Evolutionary conservation across 2,329 filamentous ascomycete genomes (phyloP).

Genomic region (Exutisphaerella laricina): DNA sequence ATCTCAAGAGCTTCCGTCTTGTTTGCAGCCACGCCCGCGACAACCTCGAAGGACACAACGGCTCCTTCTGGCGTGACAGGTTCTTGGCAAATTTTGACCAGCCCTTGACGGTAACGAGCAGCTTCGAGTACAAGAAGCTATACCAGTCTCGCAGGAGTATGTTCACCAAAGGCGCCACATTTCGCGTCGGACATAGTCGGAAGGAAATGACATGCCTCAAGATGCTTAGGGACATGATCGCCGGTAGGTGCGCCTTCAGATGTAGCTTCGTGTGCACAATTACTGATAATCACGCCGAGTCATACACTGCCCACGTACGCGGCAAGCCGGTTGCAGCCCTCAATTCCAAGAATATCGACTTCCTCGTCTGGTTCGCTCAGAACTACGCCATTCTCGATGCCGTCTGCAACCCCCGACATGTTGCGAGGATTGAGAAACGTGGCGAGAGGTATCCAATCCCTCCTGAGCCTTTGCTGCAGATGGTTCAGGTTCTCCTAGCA

Average conservation of each 20-base stretch:
- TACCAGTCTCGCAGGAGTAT: constrained; percentile 34
- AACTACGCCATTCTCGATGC: constrained; percentile 6
- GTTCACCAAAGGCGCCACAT: constrained; percentile 26
- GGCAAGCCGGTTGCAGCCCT: not conserved
- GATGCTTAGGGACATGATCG: constrained; percentile 40
- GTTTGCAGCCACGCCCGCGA: constrained; percentile 37
- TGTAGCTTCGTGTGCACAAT: constrained; percentile 4
- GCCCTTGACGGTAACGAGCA: constrained; percentile 17
- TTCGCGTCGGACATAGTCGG: constrained; percentile 22
- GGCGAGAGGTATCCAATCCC: not conserved
- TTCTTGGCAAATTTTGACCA: constrained; percentile 42
- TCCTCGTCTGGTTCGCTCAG: constrained; percentile 3
- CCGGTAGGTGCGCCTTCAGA: constrained; percentile 34
- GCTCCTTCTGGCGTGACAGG: constrained; percentile 44
- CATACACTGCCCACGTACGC: constrained; percentile 28
- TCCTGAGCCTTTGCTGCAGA: constrained; percentile 18
- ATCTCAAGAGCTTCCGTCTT: constrained; percentile 39
- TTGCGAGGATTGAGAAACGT: not conserved
- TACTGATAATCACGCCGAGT: constrained; percentile 24
- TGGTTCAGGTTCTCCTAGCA: constrained; percentile 31
- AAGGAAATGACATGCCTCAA: constrained; percentile 34
- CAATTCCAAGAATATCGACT: constrained; percentile 3
- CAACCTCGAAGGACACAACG: constrained; percentile 38
- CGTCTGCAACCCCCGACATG: constrained; percentile 3
- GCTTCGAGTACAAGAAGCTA: constrained; percentile 31